Percentiles rank a stretch among this genome's conserved stretches.
phyloP scores from a whole-genome alignment of 441 rosid species.

The Pelargonium citronellum region DNA sequence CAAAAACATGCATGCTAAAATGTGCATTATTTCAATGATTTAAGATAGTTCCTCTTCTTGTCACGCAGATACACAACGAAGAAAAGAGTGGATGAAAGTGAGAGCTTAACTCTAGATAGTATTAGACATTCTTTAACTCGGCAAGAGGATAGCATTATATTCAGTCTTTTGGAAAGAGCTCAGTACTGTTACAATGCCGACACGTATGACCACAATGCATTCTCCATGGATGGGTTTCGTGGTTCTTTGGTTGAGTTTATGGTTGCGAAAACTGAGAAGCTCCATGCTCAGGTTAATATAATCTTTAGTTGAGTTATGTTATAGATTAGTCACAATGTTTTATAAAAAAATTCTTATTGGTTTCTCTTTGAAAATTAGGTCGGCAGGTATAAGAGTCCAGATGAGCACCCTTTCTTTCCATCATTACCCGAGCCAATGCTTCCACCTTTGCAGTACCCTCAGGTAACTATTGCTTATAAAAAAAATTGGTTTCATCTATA shows the following conservation, averaged over 20 bases:
- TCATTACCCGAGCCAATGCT: constrained; percentile 63
- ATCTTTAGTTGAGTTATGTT: background rate
- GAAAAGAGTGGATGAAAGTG: constrained; percentile 67
- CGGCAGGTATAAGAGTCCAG: constrained; percentile 87
- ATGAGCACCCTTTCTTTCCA: constrained; percentile 87
- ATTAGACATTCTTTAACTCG: constrained; percentile 64
- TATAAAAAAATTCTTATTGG: constrained; percentile 13
- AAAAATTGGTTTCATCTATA: no score
- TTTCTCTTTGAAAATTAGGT: constrained; percentile 38
- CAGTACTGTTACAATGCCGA: constrained; percentile 72
- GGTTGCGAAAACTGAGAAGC: constrained; percentile 72
- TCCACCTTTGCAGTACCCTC: constrained; percentile 79
- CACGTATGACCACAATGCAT: constrained; percentile 67
- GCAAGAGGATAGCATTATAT: constrained; percentile 92
- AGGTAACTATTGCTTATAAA: constrained; percentile 29
- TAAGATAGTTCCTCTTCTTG: background rate
- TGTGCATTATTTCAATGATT: background rate
- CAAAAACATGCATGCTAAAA: no score
- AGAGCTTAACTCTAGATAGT: constrained; percentile 66
- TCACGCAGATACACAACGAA: constrained; percentile 37
- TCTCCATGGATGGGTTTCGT: constrained; percentile 65
- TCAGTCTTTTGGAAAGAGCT: constrained; percentile 70
- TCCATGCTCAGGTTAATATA: constrained; percentile 61
- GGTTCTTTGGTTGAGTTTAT: constrained; percentile 84
- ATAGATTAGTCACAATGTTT: background rate